Conservation (phyloP, 1,284 basidiomycete species). For the Dichomitus squalens region DNA sequence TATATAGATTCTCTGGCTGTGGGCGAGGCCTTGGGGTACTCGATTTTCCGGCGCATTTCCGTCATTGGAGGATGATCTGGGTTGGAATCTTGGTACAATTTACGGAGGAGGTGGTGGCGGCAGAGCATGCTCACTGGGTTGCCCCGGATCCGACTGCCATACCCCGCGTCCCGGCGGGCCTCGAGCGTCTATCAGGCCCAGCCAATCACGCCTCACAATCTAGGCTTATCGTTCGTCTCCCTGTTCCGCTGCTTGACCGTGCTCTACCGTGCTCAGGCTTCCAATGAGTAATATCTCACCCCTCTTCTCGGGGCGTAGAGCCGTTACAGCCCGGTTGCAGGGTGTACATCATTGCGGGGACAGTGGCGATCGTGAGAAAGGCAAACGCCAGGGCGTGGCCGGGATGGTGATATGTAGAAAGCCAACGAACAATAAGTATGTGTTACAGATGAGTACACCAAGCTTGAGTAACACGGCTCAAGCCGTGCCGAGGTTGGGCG, state of each 20-base stretch:
- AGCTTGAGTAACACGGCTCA: slow-evolving; percentile 11
- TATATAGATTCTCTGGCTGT: neutral
- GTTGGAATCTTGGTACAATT: neutral
- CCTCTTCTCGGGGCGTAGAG: neutral
- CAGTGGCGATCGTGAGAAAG: neutral
- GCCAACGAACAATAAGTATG: neutral
- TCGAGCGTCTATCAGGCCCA: slow-evolving; percentile 1
- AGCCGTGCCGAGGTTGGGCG: slow-evolving; percentile 34
- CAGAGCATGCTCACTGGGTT: neutral
- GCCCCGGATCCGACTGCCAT: neutral
- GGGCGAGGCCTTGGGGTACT: neutral
- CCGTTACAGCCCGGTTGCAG: neutral
- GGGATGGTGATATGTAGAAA: slow-evolving; percentile 5
- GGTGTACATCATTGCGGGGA: neutral
- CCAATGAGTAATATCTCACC: neutral
- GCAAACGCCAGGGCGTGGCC: neutral
- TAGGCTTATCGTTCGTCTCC: neutral
- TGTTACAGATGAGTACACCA: too few relatives aligned
- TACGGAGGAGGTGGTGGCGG: neutral
- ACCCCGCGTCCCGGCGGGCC: neutral
- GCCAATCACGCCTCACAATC: slow-evolving; percentile 12
- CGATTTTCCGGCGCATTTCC: slow-evolving; percentile 14
- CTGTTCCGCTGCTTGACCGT: slow-evolving; percentile 1
- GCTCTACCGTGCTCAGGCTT: neutral
- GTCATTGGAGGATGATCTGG: neutral